A percentile compares a stretch with the other conserved stretches of the same genome.
Evolutionary conservation across 2,329 filamentous ascomycete genomes (phyloP).

Genomic region (Harringtonia aguacate): DNA sequence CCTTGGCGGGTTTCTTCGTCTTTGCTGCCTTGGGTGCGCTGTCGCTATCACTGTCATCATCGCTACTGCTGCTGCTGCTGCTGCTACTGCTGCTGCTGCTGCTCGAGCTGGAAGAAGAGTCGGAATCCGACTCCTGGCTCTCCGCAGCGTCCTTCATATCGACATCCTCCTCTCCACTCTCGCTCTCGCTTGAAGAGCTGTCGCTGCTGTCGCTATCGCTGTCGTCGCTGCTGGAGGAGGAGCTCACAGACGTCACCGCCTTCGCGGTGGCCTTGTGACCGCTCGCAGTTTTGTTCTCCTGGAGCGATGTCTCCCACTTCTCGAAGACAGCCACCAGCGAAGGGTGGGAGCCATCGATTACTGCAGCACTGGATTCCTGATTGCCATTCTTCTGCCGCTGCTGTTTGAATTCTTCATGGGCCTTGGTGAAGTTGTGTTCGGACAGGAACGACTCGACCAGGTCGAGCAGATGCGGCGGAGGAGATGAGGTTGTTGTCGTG

Average conservation of each 20-base stretch:
- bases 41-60: conserved; percentile 21
- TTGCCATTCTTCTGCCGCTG: conserved; percentile 46
- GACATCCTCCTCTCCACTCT: conserved; percentile 24
- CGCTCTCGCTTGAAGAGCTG: conserved; percentile 20
- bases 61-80: conserved; percentile 17
- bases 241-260: neutral
- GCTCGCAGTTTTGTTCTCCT: conserved; percentile 17
- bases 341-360: conserved; percentile 20
- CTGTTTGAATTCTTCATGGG: conserved; percentile 51
- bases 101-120: conserved; percentile 18
- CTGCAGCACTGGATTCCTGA: conserved; percentile 9
- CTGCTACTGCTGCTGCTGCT: conserved; percentile 11
- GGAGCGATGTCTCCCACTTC: conserved; percentile 34
- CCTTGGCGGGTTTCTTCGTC: neutral
- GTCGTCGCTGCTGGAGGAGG: conserved; percentile 12
- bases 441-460: conserved; percentile 57
- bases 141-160: conserved; percentile 35
- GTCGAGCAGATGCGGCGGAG: conserved; percentile 52
- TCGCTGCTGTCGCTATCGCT: conserved; percentile 19
- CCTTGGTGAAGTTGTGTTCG: conserved; percentile 51
- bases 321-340: conserved; percentile 40
- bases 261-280: conserved; percentile 13
- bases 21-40: conserved; percentile 15
- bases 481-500: conserved; percentile 9
- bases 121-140: conserved; percentile 18